Conservation (phyloP, 768 basidiomycete species). For the Pisolithus marmoratus region DNA sequence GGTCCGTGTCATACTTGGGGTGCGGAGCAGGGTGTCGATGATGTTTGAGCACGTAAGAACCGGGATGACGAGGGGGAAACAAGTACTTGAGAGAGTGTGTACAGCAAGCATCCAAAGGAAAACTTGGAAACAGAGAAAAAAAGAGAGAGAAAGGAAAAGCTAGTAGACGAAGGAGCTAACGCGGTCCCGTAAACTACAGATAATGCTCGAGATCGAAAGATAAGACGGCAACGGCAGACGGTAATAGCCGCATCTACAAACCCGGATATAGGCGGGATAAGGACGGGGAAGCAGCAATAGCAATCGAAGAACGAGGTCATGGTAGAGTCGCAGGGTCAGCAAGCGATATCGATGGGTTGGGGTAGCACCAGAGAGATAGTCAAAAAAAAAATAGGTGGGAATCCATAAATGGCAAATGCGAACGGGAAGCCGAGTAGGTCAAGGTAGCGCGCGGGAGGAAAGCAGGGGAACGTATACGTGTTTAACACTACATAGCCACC, state of each 20-base stretch:
- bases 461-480: conserved; percentile 21
- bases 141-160: neutral
- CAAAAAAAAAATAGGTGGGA: neutral
- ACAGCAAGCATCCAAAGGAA: too few species aligned
- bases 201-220: conserved; percentile 37
- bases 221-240: neutral
- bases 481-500: neutral
- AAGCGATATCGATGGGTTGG: neutral
- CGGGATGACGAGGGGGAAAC: too few species aligned
- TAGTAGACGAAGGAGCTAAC: neutral
- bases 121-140: neutral
- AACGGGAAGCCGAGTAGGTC: neutral
- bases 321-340: neutral
- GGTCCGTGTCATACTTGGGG: neutral
- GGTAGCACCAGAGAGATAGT: neutral
- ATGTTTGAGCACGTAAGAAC: conserved; percentile 29
- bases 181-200: conserved; percentile 56
- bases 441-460: neutral
- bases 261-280: neutral
- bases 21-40: conserved; percentile 4
- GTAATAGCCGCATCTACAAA: neutral
- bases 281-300: neutral
- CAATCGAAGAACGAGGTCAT: neutral
- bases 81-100: too few species aligned
- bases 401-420: neutral